Conservation (phyloP, 2,329 filamentous ascomycete genomes). For the Penicillium sclerotigenum region DNA sequence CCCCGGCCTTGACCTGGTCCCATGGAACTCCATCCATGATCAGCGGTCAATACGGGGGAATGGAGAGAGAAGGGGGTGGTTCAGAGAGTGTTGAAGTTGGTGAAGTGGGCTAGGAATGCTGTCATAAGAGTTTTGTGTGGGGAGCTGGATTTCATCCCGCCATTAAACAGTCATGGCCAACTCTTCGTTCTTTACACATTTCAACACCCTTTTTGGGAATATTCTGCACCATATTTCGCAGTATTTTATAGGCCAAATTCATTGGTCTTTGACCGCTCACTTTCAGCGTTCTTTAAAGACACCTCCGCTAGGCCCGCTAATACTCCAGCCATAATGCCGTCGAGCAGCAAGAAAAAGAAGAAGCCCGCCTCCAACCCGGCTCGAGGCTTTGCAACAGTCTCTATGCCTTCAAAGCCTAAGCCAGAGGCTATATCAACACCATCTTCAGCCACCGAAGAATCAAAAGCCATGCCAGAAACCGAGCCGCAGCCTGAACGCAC, state of each 20-base stretch:
- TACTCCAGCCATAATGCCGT: constrained; percentile 55
- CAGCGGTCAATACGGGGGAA: constrained; percentile 28
- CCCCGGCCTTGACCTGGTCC: constrained; percentile 44
- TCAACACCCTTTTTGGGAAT: constrained; percentile 8
- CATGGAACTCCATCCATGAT: constrained; percentile 46
- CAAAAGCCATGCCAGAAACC: constrained; percentile 31
- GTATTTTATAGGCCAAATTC: background rate
- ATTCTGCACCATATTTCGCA: background rate
- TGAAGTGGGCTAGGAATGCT: constrained; percentile 33
- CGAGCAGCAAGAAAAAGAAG: constrained; percentile 81
- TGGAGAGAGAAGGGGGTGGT: constrained; percentile 30
- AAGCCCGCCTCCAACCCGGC: constrained; percentile 84
- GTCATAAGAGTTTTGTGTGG: constrained; percentile 44
- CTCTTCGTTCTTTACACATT: constrained; percentile 17
- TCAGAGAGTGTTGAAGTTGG: constrained; percentile 16
- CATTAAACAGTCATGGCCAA: constrained; percentile 19
- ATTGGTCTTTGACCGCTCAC: constrained; percentile 2
- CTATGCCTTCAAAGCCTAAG: constrained; percentile 79
- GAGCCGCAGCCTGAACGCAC: constrained; percentile 26
- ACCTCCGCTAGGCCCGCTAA: constrained; percentile 5
- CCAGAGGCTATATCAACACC: constrained; percentile 35
- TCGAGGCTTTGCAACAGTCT: constrained; percentile 90
- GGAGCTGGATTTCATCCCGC: constrained; percentile 24
- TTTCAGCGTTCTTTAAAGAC: constrained; percentile 9
- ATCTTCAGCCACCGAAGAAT: constrained; percentile 28